phyloP scores from a whole-genome alignment of 495 filamentous ascomycete genomes.

The Bathelium albidoporum region DNA sequence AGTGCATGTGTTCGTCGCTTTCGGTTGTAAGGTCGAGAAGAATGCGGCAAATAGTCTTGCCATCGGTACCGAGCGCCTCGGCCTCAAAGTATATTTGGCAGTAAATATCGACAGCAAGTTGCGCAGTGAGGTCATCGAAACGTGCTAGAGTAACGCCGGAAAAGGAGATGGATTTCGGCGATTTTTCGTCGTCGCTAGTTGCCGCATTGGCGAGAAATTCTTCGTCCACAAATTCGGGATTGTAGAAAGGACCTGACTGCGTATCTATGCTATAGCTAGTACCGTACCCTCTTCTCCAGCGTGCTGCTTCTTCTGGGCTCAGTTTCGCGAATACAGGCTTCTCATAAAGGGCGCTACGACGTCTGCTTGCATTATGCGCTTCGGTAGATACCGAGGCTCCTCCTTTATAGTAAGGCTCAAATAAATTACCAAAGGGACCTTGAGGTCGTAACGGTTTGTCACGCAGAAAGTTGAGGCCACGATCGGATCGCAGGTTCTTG shows the following conservation, averaged over 20 bases:
- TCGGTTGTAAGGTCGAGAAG: not conserved
- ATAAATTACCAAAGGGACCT: not conserved
- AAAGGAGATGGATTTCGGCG: not conserved
- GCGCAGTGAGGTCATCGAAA: not conserved
- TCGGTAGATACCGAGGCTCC: not conserved
- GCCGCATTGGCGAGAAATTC: not conserved
- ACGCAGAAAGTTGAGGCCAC: not conserved
- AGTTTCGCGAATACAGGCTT: not conserved
- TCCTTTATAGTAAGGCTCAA: not conserved
- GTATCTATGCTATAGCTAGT: not conserved
- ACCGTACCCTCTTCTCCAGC: not conserved
- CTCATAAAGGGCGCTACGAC: not conserved
- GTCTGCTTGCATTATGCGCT: not conserved
- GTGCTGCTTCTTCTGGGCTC: not conserved
- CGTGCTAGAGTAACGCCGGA: not conserved
- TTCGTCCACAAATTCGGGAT: not conserved
- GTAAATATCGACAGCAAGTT: not conserved
- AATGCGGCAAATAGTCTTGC: not conserved
- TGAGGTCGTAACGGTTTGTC: not conserved
- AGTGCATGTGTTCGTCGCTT: not conserved
- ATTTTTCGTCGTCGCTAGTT: not conserved
- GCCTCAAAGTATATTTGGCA: slow-evolving; percentile 1
- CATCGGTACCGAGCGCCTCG: not conserved
- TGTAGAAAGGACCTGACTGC: not conserved
- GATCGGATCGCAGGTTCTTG: not conserved